Evolutionary conservation across 202 grass and related monocot species (phyloP).

Genomic region (Zizania palustris): DNA sequence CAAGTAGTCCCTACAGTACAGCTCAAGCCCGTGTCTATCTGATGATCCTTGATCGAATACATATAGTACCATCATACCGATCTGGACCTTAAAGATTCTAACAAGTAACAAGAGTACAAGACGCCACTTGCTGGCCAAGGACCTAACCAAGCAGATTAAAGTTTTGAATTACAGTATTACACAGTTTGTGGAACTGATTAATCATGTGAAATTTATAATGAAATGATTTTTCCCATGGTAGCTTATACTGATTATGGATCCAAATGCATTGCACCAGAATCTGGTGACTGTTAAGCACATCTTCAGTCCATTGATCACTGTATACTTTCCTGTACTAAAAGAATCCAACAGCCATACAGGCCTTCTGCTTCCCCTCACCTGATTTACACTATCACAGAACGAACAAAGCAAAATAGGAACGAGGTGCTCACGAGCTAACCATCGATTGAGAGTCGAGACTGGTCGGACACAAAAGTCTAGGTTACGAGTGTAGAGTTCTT

Average conservation of each 20-base stretch:
- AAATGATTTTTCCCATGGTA: background rate
- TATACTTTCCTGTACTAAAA: background rate
- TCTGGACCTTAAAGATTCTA: background rate
- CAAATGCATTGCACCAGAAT: constrained; percentile 18
- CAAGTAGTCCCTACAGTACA: background rate
- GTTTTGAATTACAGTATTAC: background rate
- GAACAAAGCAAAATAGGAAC: background rate
- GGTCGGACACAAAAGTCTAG: constrained; percentile 17
- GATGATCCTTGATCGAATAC: background rate
- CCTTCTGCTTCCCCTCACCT: background rate
- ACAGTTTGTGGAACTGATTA: background rate
- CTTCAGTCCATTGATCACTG: background rate
- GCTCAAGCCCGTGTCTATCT: background rate
- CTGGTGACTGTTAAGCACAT: background rate
- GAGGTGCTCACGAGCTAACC: background rate
- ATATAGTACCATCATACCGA: background rate
- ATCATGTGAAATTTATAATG: background rate
- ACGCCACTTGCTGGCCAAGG: background rate
- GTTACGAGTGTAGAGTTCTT: constrained; percentile 1
- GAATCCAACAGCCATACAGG: background rate
- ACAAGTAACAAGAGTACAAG: background rate
- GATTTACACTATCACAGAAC: background rate
- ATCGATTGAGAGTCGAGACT: background rate
- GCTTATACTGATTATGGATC: constrained; percentile 14
- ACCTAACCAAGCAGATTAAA: background rate